Evolutionary conservation across 2,329 filamentous ascomycete species (phyloP).

Genomic region (Beauveria australis): DNA sequence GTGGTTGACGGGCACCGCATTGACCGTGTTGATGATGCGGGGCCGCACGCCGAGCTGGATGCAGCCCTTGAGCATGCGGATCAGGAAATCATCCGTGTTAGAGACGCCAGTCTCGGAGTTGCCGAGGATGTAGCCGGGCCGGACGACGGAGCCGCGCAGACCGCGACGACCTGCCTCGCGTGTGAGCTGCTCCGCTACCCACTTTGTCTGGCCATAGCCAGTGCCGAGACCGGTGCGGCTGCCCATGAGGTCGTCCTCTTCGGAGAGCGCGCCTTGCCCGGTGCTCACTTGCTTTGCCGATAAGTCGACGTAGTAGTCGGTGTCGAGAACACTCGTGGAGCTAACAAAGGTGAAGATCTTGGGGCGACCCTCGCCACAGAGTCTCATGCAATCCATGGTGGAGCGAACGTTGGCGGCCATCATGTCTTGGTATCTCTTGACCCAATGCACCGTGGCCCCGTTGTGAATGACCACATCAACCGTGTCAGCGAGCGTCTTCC

Average conservation of each 20-base stretch:
- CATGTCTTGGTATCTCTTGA: constrained; percentile 66
- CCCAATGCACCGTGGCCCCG: constrained; percentile 75
- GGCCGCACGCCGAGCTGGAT: constrained; percentile 69
- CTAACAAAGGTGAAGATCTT: constrained; percentile 73
- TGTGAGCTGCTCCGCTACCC: constrained; percentile 62
- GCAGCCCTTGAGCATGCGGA: constrained; percentile 81
- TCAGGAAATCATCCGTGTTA: constrained; percentile 84
- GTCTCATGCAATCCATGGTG: constrained; percentile 65
- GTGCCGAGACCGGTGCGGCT: constrained; percentile 70
- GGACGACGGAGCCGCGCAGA: constrained; percentile 64
- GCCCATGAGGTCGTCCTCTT: constrained; percentile 70
- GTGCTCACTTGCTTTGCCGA: constrained; percentile 54
- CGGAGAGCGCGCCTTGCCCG: constrained; percentile 58
- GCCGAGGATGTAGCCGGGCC: constrained; percentile 80
- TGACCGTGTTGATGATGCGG: constrained; percentile 77
- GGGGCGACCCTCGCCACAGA: constrained; percentile 68
- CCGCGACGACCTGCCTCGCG: constrained; percentile 72
- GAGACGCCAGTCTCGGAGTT: constrained; percentile 60
- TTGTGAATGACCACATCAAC: constrained; percentile 77
- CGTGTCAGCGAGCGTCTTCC: constrained; percentile 55
- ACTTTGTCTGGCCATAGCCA: constrained; percentile 89
- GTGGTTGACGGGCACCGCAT: constrained; percentile 79
- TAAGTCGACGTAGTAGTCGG: constrained; percentile 68
- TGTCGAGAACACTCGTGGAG: constrained; percentile 77
- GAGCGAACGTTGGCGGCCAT: constrained; percentile 70